phyloP scores from a whole-genome alignment of 2,329 filamentous ascomycete genomes.

The Xylaria sp. region DNA sequence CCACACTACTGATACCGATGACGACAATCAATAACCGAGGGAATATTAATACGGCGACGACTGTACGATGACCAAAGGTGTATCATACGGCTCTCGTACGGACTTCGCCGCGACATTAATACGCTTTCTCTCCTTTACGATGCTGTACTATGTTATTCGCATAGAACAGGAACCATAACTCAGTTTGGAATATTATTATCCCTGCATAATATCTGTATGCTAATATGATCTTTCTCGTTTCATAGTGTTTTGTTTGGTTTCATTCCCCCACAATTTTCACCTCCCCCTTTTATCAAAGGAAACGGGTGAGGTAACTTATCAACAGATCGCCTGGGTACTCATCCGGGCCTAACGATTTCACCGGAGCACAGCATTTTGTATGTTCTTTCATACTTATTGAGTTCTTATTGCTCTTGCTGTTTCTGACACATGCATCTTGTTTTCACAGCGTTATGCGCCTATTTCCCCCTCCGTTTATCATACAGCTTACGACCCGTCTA shows the following conservation, averaged over 20 bases:
- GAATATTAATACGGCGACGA: neutral
- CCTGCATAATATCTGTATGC: neutral
- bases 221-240: neutral
- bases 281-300: slow-evolving; percentile 4
- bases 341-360: slow-evolving; percentile 1
- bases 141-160: neutral
- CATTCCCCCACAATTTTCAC: slow-evolving; percentile 18
- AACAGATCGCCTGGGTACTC: slow-evolving; percentile 4
- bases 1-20: slow-evolving; percentile 17
- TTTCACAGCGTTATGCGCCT: slow-evolving; percentile 26
- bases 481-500: slow-evolving; percentile 29
- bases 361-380: neutral
- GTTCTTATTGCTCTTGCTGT: slow-evolving; percentile 14
- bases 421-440: slow-evolving; percentile 11
- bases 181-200: neutral
- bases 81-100: neutral
- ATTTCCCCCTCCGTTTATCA: slow-evolving; percentile 18
- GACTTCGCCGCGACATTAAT: neutral
- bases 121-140: neutral
- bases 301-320: slow-evolving; percentile 14
- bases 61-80: neutral
- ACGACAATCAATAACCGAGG: neutral
- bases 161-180: neutral
- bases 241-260: slow-evolving; percentile 24
- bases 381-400: slow-evolving; percentile 5